A percentile compares a stretch with the other conserved stretches of the same genome.
Conservation (phyloP, 2,329 filamentous ascomycete genomes). For the Colletotrichum euphorbiae region DNA sequence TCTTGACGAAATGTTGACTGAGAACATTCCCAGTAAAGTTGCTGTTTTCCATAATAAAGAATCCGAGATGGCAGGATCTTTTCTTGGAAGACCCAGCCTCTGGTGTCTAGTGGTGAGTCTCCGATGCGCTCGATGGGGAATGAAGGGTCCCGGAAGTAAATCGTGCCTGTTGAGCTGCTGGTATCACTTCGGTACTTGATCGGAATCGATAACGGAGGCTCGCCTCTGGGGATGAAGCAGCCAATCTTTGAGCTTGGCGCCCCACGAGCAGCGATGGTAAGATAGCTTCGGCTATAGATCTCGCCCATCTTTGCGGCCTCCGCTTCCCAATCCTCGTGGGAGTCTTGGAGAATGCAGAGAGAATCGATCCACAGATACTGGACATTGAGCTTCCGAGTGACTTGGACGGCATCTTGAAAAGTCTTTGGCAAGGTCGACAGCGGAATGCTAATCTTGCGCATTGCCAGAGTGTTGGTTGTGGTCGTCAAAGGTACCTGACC, state of each 20-base stretch:
- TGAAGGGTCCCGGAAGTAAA: too few species aligned
- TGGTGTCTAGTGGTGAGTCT: background rate
- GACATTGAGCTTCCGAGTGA: background rate
- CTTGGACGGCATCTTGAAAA: background rate
- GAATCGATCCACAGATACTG: conserved; percentile 5
- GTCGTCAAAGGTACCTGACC: background rate
- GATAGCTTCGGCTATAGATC: background rate
- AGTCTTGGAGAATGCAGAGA: background rate
- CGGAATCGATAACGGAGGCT: background rate
- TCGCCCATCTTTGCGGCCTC: background rate
- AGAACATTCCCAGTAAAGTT: background rate
- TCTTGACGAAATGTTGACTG: too few species aligned
- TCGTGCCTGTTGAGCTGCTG: too few species aligned
- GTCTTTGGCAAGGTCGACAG: background rate
- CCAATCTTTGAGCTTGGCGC: background rate
- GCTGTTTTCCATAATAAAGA: background rate
- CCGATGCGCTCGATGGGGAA: too few species aligned
- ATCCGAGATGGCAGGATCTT: background rate
- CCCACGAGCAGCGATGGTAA: too few species aligned
- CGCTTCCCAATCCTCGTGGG: background rate
- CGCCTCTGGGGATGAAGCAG: background rate
- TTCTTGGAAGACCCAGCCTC: background rate
- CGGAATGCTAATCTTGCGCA: background rate
- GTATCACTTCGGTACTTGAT: too few species aligned
- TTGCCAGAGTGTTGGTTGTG: background rate